phyloP scores from a whole-genome alignment of 2,329 filamentous ascomycete species.

The Aspergillus sp. region DNA sequence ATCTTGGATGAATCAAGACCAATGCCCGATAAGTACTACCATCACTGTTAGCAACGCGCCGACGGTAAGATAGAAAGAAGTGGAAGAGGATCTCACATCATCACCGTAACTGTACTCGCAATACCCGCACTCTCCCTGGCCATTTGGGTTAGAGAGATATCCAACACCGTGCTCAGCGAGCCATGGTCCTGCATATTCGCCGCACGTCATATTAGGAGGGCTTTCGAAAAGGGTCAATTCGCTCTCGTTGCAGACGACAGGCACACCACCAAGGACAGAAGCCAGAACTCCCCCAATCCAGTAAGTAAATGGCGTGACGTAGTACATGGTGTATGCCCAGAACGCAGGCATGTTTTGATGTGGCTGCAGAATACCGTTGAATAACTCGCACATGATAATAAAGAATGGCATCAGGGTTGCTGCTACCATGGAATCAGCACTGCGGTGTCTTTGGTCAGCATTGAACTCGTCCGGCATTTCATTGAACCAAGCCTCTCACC shows the following conservation, averaged over 20 bases:
- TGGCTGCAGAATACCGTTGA: conserved; percentile 84
- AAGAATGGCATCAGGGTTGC: conserved; percentile 79
- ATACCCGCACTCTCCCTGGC: conserved; percentile 69
- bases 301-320: conserved; percentile 82
- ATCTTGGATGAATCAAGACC: conserved; percentile 33
- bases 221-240: conserved; percentile 71
- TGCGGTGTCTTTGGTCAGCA: conserved; percentile 11
- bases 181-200: conserved; percentile 70
- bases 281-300: conserved; percentile 77
- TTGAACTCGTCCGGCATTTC: not conserved
- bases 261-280: conserved; percentile 67
- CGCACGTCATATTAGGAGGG: conserved; percentile 66
- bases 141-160: conserved; percentile 65
- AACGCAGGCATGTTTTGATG: conserved; percentile 73
- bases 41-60: not conserved
- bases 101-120: conserved; percentile 64
- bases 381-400: conserved; percentile 78
- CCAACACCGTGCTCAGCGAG: conserved; percentile 66
- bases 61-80: not conserved
- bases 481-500: conserved; percentile 45
- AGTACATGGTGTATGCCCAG: conserved; percentile 78
- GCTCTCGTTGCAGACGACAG: conserved; percentile 59
- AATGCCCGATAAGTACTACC: conserved; percentile 30
- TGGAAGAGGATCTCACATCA: conserved; percentile 25
- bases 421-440: conserved; percentile 65